Percentiles rank a stretch among this genome's conserved stretches.
These are phyloP conservation scores for Lentinus brumalis DNA, from an alignment of 768 basidiomycete genomes.

Conservation along the genomic window DNA sequence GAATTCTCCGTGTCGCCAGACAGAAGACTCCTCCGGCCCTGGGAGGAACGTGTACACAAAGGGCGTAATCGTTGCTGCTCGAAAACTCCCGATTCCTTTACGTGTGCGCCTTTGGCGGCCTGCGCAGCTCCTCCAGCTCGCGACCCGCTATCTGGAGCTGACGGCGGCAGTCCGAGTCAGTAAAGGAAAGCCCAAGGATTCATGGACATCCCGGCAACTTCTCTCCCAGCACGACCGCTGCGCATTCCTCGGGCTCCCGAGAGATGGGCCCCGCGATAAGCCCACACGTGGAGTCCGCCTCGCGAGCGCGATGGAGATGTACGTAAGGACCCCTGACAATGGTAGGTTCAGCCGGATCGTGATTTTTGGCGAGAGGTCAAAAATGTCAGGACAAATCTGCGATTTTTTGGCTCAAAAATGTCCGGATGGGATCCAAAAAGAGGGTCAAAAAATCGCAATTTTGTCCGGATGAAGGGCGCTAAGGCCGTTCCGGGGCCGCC, in stretches of 20 bases:
- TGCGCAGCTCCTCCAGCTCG: neutral
- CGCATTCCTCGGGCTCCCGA: neutral
- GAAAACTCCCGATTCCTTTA: neutral
- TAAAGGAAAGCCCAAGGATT: neutral
- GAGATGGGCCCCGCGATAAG: conserved; percentile 18
- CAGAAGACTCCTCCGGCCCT: neutral
- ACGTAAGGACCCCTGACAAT: no score
- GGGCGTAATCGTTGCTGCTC: neutral
- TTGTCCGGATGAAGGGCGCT: no score
- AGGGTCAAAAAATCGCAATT: no score
- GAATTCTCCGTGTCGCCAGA: neutral
- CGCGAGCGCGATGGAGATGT: neutral
- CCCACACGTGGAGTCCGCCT: conserved; percentile 12
- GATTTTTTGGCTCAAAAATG: no score
- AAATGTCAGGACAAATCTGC: no score
- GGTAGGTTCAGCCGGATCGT: no score
- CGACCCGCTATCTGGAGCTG: no score
- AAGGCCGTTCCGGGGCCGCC: no score
- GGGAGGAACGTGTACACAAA: neutral
- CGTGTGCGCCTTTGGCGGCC: neutral
- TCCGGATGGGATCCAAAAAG: no score
- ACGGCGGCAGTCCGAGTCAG: no score
- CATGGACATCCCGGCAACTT: neutral
- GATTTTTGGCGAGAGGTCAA: no score
- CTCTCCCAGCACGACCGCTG: neutral